Base-by-base conservation (phyloP, 306 rosid species). In the Lathyrus sativus region DNA sequence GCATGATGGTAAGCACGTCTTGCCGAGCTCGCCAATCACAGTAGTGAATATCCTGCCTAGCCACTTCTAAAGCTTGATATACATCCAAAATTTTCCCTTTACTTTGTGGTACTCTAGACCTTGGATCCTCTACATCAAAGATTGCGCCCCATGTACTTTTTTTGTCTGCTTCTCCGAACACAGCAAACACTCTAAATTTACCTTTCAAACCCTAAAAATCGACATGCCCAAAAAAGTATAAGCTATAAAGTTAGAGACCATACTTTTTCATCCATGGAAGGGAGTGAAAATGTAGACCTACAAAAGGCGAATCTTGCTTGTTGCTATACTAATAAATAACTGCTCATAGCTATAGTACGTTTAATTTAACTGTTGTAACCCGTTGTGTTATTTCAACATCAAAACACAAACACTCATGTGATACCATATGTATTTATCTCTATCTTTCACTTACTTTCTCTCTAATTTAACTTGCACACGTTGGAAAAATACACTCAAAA, bases 21-120 rank as follows among this genome's bases (percentile, higher is more conserved):
- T 85, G 99, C 17, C 99, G 91, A 83, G 99, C 99, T 37, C 96
- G 88, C 99, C 99, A 95, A 82, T 95, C 99, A 46, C 86, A 91
- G 71, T 91, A 95, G 43, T 91, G 96, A 81, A 95, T 71, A 77
- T 95, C 99, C 38, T 55, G 79, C 67, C 95, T 86, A 38, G 92
- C 99, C 46, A 95, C 91, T 85, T 95, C 97, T 35, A 88, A 64
- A 29, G 97, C 99, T 83, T 91, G 95, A 58, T 80, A 53, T 49
- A 77, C 76, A 74, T 95, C 96, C 83, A 88, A 73, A 77, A 91
- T 73, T 77, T 95, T 95, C 51, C 97, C 91, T 77, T 95, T 87
- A 58, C 62, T 43, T 69, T 76, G 89, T 5, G 89, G 89, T 18
- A 77, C 75, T 79, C 84, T 95, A 4, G 89, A 74, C 63, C 99